A percentile compares a stretch with the other conserved stretches of the same genome.
phyloP scores from a whole-genome alignment of 257 asterid genomes.

The Salvia rosmarinus region DNA sequence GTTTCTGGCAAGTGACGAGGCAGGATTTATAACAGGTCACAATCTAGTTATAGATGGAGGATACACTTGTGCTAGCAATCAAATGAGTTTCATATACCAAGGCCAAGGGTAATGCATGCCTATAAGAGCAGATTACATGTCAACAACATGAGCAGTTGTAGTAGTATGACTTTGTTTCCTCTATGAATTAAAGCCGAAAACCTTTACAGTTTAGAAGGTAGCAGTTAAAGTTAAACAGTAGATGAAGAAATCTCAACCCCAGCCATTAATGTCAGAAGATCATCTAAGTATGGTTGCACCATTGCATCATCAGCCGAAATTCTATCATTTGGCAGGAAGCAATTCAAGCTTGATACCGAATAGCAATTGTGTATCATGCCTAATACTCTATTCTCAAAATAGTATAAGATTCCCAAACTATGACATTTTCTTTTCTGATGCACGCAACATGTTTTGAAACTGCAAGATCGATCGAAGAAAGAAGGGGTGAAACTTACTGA shows the following conservation, averaged over 20 bases:
- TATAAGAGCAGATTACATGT: not conserved
- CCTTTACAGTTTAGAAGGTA: not conserved
- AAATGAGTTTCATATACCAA: slow-evolving; percentile 61
- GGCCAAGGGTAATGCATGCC: slow-evolving; percentile 26
- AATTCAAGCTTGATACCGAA: no score
- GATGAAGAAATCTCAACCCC: slow-evolving; percentile 9
- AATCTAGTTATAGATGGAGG: slow-evolving; percentile 90
- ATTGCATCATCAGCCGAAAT: no score
- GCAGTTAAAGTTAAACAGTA: not conserved
- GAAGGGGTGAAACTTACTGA: no score
- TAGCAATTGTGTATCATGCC: no score
- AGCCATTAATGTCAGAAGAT: not conserved
- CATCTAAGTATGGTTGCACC: no score
- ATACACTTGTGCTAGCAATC: slow-evolving; percentile 54
- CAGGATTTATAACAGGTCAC: slow-evolving; percentile 79
- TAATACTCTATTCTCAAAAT: no score
- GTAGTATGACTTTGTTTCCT: not conserved
- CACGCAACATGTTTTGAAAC: no score
- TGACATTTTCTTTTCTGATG: no score
- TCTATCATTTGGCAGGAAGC: no score
- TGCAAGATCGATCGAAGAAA: no score
- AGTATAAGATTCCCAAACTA: no score
- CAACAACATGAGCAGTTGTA: not conserved
- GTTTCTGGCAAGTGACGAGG: slow-evolving; percentile 75
- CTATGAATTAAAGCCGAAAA: not conserved